A percentile compares a stretch with the other conserved stretches of the same genome.
These are phyloP conservation scores for Phyllosticta paracitricarpa DNA, from an alignment of 2,329 filamentous ascomycete species.

Conservation along the genomic window DNA sequence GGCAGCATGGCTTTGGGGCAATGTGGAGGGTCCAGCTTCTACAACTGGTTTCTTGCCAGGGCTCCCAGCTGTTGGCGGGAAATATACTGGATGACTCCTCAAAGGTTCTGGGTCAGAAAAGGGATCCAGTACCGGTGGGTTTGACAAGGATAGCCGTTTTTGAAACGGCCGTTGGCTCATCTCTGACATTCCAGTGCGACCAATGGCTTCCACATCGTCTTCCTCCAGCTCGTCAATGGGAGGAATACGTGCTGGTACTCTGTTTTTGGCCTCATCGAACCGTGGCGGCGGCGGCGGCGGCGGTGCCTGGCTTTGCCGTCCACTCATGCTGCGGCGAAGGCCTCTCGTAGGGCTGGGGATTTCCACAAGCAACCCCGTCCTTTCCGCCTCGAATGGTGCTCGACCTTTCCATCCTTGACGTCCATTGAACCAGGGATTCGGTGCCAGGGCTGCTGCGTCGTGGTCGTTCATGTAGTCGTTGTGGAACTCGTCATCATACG, in stretches of 20 bases:
- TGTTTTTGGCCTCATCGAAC: slow-evolving; percentile 40
- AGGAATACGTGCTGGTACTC: slow-evolving; percentile 47
- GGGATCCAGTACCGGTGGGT: slow-evolving; percentile 27
- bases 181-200: slow-evolving; percentile 14
- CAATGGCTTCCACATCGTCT: slow-evolving; percentile 34
- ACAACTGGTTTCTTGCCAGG: not conserved
- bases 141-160: slow-evolving; percentile 16
- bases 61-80: slow-evolving; percentile 7
- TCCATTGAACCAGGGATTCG: slow-evolving; percentile 4
- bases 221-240: slow-evolving; percentile 55
- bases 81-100: slow-evolving; percentile 20
- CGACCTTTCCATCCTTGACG: slow-evolving; percentile 24
- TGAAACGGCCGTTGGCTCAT: slow-evolving; percentile 18
- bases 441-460: slow-evolving; percentile 3
- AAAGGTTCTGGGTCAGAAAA: slow-evolving; percentile 31
- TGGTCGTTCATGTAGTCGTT: slow-evolving; percentile 3
- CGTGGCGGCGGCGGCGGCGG: slow-evolving; percentile 18
- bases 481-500: not conserved
- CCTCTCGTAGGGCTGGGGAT: slow-evolving; percentile 40
- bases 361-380: slow-evolving; percentile 38
- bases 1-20: slow-evolving; percentile 12
- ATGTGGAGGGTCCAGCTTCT: slow-evolving; percentile 17
- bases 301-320: slow-evolving; percentile 22
- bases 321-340: slow-evolving; percentile 30
- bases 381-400: slow-evolving; percentile 29